phyloP scores from a whole-genome alignment of 1,284 basidiomycete species.

The Ceratobasidium sp. region DNA sequence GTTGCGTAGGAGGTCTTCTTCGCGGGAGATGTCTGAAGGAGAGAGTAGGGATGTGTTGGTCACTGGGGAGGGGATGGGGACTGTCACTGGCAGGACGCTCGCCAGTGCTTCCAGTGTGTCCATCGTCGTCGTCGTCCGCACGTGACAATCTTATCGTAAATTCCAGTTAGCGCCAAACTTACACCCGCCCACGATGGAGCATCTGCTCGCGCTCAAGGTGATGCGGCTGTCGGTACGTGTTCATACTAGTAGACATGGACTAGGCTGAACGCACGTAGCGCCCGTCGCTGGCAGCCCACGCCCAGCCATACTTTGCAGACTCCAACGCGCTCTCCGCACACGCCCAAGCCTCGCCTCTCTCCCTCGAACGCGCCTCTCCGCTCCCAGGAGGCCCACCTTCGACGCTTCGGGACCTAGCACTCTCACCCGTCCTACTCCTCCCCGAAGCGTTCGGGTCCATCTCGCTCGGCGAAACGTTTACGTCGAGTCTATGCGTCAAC shows the following conservation, averaged over 20 bases:
- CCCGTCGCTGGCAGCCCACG: slow-evolving; percentile 77
- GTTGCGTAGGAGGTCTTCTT: slow-evolving; percentile 96
- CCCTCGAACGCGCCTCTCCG: slow-evolving; percentile 73
- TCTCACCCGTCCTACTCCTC: slow-evolving; percentile 77
- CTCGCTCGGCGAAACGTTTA: slow-evolving; percentile 84
- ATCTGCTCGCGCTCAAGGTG: slow-evolving; percentile 79
- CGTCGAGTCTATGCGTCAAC: slow-evolving; percentile 81
- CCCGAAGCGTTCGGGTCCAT: slow-evolving; percentile 83
- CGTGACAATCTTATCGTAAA: slow-evolving; percentile 5
- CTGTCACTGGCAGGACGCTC: slow-evolving; percentile 82
- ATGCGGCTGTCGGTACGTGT: slow-evolving; percentile 82
- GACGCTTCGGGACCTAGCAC: slow-evolving; percentile 80
- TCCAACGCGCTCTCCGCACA: slow-evolving; percentile 82
- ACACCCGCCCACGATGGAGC: slow-evolving; percentile 60
- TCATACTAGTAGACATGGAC: slow-evolving; percentile 25
- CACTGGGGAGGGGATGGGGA: slow-evolving; percentile 84
- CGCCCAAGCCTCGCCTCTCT: slow-evolving; percentile 80
- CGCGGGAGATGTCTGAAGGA: slow-evolving; percentile 83
- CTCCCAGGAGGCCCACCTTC: slow-evolving; percentile 76
- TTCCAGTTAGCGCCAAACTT: neutral
- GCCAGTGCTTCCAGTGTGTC: slow-evolving; percentile 66
- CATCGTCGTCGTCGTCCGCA: slow-evolving; percentile 28
- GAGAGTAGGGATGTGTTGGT: slow-evolving; percentile 83
- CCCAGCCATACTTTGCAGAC: slow-evolving; percentile 86
- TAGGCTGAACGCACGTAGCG: slow-evolving; percentile 62